Evolutionary conservation across 2,329 filamentous ascomycete genomes (phyloP).

Genomic region (Apiospora pterosperma): DNA sequence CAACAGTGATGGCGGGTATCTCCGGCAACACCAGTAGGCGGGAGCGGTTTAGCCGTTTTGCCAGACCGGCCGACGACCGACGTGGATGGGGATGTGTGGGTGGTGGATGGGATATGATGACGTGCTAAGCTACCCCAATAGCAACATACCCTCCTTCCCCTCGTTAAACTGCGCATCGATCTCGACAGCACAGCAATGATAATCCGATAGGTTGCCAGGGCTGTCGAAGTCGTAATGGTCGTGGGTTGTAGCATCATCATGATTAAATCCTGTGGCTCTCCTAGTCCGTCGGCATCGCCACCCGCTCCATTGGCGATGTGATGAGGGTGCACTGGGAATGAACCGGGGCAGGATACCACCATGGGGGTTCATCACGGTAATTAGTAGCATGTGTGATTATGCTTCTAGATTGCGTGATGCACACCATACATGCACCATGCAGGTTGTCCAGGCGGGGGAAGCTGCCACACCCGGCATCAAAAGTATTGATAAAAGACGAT

Average conservation of each 20-base stretch:
- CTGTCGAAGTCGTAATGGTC: neutral
- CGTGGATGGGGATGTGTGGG: neutral
- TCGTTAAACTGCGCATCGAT: neutral
- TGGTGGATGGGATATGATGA: neutral
- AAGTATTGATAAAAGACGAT: neutral
- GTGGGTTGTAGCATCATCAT: neutral
- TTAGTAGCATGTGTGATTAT: neutral
- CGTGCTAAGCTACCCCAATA: conserved; percentile 6
- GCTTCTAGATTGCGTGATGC: neutral
- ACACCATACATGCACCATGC: neutral
- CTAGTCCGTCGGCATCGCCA: neutral
- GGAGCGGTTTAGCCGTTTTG: neutral
- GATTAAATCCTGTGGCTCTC: neutral
- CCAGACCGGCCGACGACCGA: neutral
- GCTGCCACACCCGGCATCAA: neutral
- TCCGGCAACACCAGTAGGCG: neutral
- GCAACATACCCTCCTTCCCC: conserved; percentile 2
- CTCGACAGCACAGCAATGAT: neutral
- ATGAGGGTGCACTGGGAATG: neutral
- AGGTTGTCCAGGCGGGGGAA: neutral
- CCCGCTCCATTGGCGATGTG: neutral
- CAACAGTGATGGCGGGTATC: neutral
- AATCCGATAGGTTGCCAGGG: neutral
- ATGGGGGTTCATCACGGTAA: neutral
- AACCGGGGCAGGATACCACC: neutral